phyloP scores from a whole-genome alignment of 2,329 filamentous ascomycete genomes.

The Colletotrichum sp. region DNA sequence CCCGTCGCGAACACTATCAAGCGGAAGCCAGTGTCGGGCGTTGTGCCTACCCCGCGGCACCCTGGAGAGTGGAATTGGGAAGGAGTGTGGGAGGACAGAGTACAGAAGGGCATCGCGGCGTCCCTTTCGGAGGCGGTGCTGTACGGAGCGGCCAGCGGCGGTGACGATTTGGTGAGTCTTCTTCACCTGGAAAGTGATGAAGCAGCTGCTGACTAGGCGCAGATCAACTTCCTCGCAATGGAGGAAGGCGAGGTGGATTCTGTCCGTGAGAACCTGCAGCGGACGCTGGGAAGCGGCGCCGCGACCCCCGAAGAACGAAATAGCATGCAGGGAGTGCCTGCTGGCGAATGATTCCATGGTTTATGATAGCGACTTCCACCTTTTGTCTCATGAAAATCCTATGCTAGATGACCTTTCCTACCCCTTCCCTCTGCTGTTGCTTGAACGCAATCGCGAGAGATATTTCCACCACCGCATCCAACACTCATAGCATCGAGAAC shows the following conservation, averaged over 20 bases:
- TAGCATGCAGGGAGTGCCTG: slow-evolving; percentile 14
- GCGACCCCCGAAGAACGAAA: slow-evolving; percentile 23
- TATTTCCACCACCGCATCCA: neutral
- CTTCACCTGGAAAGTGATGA: neutral
- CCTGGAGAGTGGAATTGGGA: slow-evolving; percentile 98
- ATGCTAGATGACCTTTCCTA: neutral
- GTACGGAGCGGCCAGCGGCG: slow-evolving; percentile 67
- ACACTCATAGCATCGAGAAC: neutral
- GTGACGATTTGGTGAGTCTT: slow-evolving; percentile 29
- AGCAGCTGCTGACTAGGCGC: slow-evolving; percentile 8
- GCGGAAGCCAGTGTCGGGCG: slow-evolving; percentile 17
- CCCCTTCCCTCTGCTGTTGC: neutral
- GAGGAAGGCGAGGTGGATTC: slow-evolving; percentile 63
- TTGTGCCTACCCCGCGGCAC: slow-evolving; percentile 41
- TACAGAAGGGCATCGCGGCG: slow-evolving; percentile 76
- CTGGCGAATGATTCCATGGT: slow-evolving; percentile 5
- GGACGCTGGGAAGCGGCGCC: slow-evolving; percentile 45
- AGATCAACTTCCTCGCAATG: slow-evolving; percentile 73
- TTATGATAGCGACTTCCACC: slow-evolving; percentile 9
- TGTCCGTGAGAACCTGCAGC: slow-evolving; percentile 63
- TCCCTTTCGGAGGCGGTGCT: slow-evolving; percentile 82
- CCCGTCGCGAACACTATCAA: neutral
- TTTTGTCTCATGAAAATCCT: slow-evolving; percentile 9
- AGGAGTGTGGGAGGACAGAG: slow-evolving; percentile 92
- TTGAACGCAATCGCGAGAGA: neutral